A percentile compares a stretch with the other conserved stretches of the same genome.
These are phyloP conservation scores for Fusarium zealandicum DNA, from an alignment of 2,329 filamentous ascomycete genomes.

Conservation along the genomic window DNA sequence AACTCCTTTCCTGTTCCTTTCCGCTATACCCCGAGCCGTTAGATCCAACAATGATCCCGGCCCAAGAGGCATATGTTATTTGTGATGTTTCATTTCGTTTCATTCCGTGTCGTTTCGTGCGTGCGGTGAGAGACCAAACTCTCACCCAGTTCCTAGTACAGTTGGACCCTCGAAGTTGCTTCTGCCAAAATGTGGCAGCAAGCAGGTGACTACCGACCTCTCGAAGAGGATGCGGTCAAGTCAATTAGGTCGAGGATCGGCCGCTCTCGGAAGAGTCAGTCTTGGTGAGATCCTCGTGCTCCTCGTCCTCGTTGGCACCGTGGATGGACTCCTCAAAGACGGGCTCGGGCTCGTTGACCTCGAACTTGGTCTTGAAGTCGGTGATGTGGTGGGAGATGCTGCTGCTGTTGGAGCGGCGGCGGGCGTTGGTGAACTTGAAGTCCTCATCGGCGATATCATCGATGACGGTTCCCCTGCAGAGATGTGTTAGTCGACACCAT, in stretches of 20 bases:
- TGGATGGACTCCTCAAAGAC: slow-evolving; percentile 90
- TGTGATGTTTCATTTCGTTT: slow-evolving; percentile 37
- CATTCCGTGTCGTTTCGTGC: slow-evolving; percentile 41
- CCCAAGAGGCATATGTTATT: slow-evolving; percentile 10
- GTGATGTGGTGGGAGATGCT: slow-evolving; percentile 72
- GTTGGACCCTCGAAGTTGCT: slow-evolving; percentile 27
- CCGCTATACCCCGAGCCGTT: slow-evolving; percentile 7
- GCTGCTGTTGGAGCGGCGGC: slow-evolving; percentile 92
- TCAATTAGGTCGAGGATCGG: slow-evolving; percentile 62
- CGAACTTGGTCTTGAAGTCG: slow-evolving; percentile 97
- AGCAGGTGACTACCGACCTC: slow-evolving; percentile 34
- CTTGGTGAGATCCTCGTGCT: slow-evolving; percentile 62
- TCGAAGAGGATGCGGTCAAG: slow-evolving; percentile 9
- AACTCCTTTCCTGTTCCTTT: slow-evolving; percentile 33
- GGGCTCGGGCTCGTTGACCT: slow-evolving; percentile 85
- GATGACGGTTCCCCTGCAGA: slow-evolving; percentile 77
- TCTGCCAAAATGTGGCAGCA: slow-evolving; percentile 43
- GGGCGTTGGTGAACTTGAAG: slow-evolving; percentile 84
- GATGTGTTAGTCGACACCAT: slow-evolving; percentile 26
- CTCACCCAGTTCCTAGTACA: slow-evolving; percentile 31
- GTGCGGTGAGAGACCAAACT: slow-evolving; percentile 30
- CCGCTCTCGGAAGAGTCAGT: slow-evolving; percentile 66
- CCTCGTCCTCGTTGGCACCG: slow-evolving; percentile 65
- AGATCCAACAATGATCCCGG: slow-evolving; percentile 5
- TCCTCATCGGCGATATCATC: slow-evolving; percentile 85